Conservation (phyloP, 768 basidiomycete genomes). For the Lanmaoa pseudosensibilis region DNA sequence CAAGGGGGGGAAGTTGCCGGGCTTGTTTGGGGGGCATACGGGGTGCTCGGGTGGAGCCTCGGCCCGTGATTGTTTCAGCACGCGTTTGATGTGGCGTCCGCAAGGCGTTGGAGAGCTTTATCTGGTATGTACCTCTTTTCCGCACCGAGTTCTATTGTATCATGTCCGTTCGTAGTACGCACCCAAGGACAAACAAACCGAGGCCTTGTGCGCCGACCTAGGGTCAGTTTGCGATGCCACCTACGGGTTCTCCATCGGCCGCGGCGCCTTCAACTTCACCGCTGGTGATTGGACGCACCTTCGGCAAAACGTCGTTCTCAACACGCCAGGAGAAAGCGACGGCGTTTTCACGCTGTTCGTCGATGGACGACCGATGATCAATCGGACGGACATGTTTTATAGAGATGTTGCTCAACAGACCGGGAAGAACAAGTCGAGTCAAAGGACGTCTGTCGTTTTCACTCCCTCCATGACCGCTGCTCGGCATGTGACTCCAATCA, state of each 20-base stretch:
- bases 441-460: slow-evolving; percentile 8
- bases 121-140: slow-evolving; percentile 45
- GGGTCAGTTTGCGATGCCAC: slow-evolving; percentile 59
- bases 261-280: slow-evolving; percentile 66
- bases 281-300: slow-evolving; percentile 71
- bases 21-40: slow-evolving; percentile 67
- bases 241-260: slow-evolving; percentile 75
- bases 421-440: neutral
- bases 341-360: slow-evolving; percentile 65
- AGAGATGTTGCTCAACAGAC: slow-evolving; percentile 39
- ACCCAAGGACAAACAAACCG: slow-evolving; percentile 67
- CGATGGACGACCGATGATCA: slow-evolving; percentile 55
- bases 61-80: slow-evolving; percentile 79
- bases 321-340: slow-evolving; percentile 70
- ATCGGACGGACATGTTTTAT: slow-evolving; percentile 61
- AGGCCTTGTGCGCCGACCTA: slow-evolving; percentile 55
- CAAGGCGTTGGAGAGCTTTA: slow-evolving; percentile 75
- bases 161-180: slow-evolving; percentile 55
- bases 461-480: neutral
- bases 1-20: slow-evolving; percentile 81
- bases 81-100: slow-evolving; percentile 79
- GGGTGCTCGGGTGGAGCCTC: slow-evolving; percentile 72
- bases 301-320: slow-evolving; percentile 66
- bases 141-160: neutral
- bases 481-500: neutral